Conservation (phyloP, 305 asterid genomes). For the Fraxinus paxiana region DNA sequence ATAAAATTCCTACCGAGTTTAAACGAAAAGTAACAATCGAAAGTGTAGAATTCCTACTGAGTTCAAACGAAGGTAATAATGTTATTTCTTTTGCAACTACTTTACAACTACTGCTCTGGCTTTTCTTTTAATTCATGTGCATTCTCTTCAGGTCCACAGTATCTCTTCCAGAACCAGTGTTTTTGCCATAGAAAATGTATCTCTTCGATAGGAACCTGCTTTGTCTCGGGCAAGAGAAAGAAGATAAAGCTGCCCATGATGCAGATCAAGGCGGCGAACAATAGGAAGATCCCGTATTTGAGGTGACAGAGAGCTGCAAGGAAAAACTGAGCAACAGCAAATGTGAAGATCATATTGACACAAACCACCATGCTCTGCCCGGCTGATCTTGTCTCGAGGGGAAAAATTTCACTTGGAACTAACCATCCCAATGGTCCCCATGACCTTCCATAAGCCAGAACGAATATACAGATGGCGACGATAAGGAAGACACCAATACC, state of each 20-base stretch:
- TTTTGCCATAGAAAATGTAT: slow-evolving; percentile 51
- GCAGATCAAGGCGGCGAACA: slow-evolving; percentile 51
- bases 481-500: slow-evolving; percentile 53
- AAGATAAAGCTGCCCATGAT: slow-evolving; percentile 54
- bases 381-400: slow-evolving; percentile 72
- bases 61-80: neutral
- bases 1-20: neutral
- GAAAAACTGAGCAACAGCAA: slow-evolving; percentile 63
- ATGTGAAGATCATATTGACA: slow-evolving; percentile 76
- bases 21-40: neutral
- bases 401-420: slow-evolving; percentile 75
- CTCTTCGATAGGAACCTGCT: slow-evolving; percentile 83
- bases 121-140: slow-evolving; percentile 1
- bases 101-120: slow-evolving; percentile 7
- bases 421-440: slow-evolving; percentile 90
- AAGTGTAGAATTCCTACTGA: neutral
- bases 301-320: slow-evolving; percentile 60
- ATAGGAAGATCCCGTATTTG: slow-evolving; percentile 55
- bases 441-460: slow-evolving; percentile 65
- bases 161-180: slow-evolving; percentile 75
- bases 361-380: slow-evolving; percentile 78
- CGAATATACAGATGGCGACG: slow-evolving; percentile 59
- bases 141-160: slow-evolving; percentile 31
- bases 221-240: slow-evolving; percentile 72
- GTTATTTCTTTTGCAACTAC: neutral